Percentiles rank a stretch among this genome's conserved stretches.
Evolutionary conservation across 768 basidiomycete species (phyloP).

Genomic region (Stropharia rugosoannulata): DNA sequence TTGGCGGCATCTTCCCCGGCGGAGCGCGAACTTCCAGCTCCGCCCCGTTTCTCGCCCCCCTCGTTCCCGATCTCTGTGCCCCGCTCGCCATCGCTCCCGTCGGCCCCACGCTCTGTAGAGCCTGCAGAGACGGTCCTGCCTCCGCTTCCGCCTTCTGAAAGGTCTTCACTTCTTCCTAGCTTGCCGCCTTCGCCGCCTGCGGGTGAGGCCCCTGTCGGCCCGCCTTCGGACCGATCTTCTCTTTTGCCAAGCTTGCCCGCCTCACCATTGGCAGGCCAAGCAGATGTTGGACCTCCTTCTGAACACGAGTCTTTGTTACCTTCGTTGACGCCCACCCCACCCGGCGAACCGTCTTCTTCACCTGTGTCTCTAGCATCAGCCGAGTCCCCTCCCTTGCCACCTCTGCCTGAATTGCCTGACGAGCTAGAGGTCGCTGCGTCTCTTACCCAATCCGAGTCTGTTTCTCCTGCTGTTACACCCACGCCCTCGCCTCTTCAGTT

Average conservation of each 20-base stretch:
- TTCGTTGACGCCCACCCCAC: conserved; percentile 15
- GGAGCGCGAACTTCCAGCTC: background rate
- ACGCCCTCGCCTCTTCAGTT: conserved; percentile 8
- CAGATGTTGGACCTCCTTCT: background rate
- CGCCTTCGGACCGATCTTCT: no score
- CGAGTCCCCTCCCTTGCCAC: conserved; percentile 9
- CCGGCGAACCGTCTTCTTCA: conserved; percentile 11
- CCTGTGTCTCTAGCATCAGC: conserved; percentile 11
- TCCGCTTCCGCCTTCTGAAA: conserved; percentile 8
- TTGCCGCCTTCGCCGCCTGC: background rate
- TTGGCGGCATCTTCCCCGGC: background rate
- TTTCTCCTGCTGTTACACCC: conserved; percentile 12
- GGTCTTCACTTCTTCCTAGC: background rate
- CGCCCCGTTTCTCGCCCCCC: background rate
- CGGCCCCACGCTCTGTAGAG: conserved; percentile 29
- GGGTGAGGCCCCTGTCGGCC: background rate
- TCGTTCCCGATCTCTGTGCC: background rate
- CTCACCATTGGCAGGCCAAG: no score
- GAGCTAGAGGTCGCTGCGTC: background rate
- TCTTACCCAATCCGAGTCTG: background rate
- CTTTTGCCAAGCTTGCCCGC: no score
- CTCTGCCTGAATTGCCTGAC: conserved; percentile 4
- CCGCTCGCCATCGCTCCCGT: conserved; percentile 20
- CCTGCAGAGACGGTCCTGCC: conserved; percentile 2
- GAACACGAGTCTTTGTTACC: conserved; percentile 9